Evolutionary conservation across 257 asterid genomes (phyloP).

Genomic region (Penstemon davidsonii): DNA sequence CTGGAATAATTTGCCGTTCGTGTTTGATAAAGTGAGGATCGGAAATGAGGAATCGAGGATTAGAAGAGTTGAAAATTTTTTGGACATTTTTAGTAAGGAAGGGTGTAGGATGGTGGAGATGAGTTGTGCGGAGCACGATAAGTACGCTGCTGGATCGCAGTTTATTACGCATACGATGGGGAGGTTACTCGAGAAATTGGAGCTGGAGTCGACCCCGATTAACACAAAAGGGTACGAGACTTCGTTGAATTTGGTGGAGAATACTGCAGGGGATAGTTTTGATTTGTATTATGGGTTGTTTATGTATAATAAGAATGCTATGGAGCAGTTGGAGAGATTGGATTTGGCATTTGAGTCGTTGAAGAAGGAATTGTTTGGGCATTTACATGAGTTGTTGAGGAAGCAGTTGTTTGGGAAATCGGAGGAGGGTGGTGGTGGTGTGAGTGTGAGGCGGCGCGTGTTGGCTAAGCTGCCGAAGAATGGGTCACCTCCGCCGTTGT

Average conservation of each 20-base stretch:
- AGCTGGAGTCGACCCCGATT: conserved; percentile 47
- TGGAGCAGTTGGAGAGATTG: conserved; percentile 58
- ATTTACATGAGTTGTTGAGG: conserved; percentile 55
- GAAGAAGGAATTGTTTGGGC: conserved; percentile 66
- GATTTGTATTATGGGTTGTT: conserved; percentile 67
- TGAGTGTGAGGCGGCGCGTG: conserved; percentile 29
- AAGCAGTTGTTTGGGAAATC: conserved; percentile 71
- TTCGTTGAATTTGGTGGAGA: conserved; percentile 57
- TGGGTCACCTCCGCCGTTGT: conserved; percentile 34
- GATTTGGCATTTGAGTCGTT: conserved; percentile 59
- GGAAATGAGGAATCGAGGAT: conserved; percentile 44
- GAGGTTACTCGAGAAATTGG: conserved; percentile 56
- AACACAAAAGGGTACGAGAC: conserved; percentile 69
- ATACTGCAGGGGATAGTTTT: conserved; percentile 58
- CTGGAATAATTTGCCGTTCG: conserved; percentile 51
- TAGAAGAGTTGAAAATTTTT: conserved; percentile 42
- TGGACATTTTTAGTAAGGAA: conserved; percentile 54
- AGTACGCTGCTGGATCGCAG: conserved; percentile 61
- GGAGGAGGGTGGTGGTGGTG: conserved; percentile 37
- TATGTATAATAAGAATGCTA: conserved; percentile 59
- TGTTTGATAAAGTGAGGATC: conserved; percentile 57
- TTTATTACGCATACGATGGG: conserved; percentile 69
- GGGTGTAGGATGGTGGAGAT: conserved; percentile 73
- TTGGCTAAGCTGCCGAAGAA: conserved; percentile 54
- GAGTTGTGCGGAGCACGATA: conserved; percentile 64